Evolutionary conservation across 495 filamentous ascomycete species (phyloP).

Genomic region (Xylaria venustula): DNA sequence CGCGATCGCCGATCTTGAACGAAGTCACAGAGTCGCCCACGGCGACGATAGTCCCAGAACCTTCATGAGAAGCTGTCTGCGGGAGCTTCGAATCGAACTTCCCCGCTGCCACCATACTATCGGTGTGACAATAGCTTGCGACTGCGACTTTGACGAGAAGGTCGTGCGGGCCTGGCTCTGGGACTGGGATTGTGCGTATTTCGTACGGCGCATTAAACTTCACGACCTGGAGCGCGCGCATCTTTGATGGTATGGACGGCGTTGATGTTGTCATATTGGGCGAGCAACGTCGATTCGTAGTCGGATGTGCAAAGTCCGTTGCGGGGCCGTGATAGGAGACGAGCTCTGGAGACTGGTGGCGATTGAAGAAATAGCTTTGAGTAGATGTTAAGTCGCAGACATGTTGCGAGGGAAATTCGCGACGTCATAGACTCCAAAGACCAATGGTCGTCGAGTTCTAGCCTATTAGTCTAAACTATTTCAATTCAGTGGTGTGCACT

Average conservation of each 20-base stretch:
- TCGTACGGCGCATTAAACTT: conserved; percentile 53
- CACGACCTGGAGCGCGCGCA: conserved; percentile 24
- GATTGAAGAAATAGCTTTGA: not conserved
- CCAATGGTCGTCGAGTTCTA: not conserved
- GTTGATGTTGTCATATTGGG: conserved; percentile 14
- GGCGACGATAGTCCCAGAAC: conserved; percentile 52
- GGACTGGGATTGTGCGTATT: conserved; percentile 48
- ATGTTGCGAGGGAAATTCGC: too few species aligned
- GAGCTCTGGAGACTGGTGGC: too few species aligned
- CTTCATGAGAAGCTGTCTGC: conserved; percentile 58
- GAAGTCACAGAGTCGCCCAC: conserved; percentile 39
- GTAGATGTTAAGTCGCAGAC: not conserved
- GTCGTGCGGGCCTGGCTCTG: conserved; percentile 46
- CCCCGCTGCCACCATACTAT: conserved; percentile 51
- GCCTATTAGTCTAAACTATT: too few species aligned
- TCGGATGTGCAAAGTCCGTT: too few species aligned
- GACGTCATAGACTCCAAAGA: not conserved
- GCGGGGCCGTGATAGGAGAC: too few species aligned
- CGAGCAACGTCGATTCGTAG: not conserved
- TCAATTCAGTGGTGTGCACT: too few species aligned
- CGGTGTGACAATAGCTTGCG: conserved; percentile 62
- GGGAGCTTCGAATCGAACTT: conserved; percentile 41
- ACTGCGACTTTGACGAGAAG: conserved; percentile 58
- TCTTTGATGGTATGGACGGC: conserved; percentile 12
- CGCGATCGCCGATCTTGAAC: conserved; percentile 46